Evolutionary conservation across 2,329 filamentous ascomycete species (phyloP).

Genomic region (Xylaria polymorpha): DNA sequence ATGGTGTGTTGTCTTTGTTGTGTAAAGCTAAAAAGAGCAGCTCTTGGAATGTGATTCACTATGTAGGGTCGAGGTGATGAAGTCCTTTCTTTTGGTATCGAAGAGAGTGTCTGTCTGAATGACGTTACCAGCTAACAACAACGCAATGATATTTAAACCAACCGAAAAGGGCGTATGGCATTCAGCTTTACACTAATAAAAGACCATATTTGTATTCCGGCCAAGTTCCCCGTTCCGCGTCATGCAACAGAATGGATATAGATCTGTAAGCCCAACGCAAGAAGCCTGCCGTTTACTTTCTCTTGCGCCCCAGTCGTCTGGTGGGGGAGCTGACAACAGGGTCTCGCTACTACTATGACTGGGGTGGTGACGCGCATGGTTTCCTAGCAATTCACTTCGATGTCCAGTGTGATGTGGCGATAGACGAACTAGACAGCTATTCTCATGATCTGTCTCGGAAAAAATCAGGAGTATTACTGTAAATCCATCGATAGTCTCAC

Average conservation of each 20-base stretch:
- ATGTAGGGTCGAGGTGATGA: neutral
- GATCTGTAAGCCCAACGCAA: constrained; percentile 8
- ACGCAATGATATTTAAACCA: constrained; percentile 2
- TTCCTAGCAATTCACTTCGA: neutral
- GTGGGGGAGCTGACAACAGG: constrained; percentile 13
- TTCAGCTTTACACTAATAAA: constrained; percentile 15
- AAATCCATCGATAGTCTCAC: neutral
- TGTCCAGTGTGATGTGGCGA: neutral
- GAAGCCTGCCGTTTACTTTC: neutral
- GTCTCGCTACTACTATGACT: neutral
- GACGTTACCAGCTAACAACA: neutral
- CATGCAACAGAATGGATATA: constrained; percentile 13
- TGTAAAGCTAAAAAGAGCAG: neutral
- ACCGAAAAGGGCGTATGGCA: constrained; percentile 8
- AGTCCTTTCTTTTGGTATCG: neutral
- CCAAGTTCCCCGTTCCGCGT: neutral
- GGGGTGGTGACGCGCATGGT: neutral
- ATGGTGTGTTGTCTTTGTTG: neutral
- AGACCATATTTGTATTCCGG: constrained; percentile 26
- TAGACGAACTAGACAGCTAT: neutral
- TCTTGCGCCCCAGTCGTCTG: neutral
- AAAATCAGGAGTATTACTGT: neutral
- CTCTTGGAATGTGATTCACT: neutral
- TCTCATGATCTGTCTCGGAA: neutral
- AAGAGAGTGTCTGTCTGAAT: neutral